Evolutionary conservation across 106 monocot species (phyloP).

Genomic region (Hemerocallis citrina): DNA sequence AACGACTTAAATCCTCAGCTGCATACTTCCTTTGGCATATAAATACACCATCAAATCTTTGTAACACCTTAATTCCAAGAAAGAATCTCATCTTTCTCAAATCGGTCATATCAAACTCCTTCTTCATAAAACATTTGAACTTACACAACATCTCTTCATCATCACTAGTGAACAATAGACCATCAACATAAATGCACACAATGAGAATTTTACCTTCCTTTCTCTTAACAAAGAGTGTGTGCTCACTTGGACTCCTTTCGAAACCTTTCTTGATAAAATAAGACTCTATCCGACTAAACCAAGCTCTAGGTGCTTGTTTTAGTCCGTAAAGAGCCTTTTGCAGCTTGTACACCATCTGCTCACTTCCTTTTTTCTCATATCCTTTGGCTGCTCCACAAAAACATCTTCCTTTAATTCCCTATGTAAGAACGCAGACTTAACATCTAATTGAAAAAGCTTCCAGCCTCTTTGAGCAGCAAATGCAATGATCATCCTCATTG

Average conservation of each 20-base stretch:
- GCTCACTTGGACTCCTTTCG: not conserved
- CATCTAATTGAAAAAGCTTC: constrained; percentile 1
- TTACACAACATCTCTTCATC: not conserved
- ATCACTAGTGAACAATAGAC: constrained; percentile 1
- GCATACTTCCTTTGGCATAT: constrained; percentile 10
- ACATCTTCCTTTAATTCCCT: not conserved
- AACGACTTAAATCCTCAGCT: not conserved
- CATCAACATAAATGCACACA: constrained; percentile 9
- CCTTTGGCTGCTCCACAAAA: constrained; percentile 1
- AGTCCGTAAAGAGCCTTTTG: constrained; percentile 10
- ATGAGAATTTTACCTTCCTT: not conserved
- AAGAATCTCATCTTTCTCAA: not conserved
- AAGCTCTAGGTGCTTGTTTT: constrained; percentile 7
- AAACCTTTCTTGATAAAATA: constrained; percentile 1
- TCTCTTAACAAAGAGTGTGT: constrained; percentile 4
- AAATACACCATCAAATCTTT: constrained; percentile 3
- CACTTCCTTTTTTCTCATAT: not conserved
- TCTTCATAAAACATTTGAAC: not conserved
- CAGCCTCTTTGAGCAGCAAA: not conserved
- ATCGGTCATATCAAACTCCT: not conserved
- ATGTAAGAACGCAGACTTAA: constrained; percentile 14
- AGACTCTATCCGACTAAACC: constrained; percentile 3
- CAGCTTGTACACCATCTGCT: not conserved
- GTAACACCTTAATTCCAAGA: not conserved
- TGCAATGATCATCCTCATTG: constrained; percentile 7